These are phyloP conservation scores for Talaromyces pinophilus DNA, from an alignment of 2,329 filamentous ascomycete genomes.

Conservation along the genomic window DNA sequence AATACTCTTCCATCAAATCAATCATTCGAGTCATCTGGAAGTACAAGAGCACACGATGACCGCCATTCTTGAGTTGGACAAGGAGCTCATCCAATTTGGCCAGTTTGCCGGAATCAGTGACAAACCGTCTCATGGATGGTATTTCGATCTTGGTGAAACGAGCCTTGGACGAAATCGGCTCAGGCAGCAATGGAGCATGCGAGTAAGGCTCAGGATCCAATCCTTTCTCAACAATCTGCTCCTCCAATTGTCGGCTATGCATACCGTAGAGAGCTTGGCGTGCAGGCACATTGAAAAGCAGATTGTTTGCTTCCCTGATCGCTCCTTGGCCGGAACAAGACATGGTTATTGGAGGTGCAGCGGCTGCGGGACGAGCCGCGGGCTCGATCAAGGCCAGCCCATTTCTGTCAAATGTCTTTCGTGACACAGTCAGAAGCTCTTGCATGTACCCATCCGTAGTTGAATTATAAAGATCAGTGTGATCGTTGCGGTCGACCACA, in stretches of 20 bases:
- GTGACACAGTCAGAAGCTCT: constrained; percentile 77
- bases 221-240: constrained; percentile 71
- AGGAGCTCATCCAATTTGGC: constrained; percentile 86
- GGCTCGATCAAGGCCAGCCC: constrained; percentile 79
- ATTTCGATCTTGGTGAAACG: constrained; percentile 89
- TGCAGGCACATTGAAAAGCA: constrained; percentile 75
- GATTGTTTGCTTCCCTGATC: constrained; percentile 64
- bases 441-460: constrained; percentile 71
- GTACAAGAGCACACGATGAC: constrained; percentile 92
- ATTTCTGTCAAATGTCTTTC: constrained; percentile 63
- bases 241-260: constrained; percentile 64
- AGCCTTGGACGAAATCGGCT: constrained; percentile 76
- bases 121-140: constrained; percentile 95
- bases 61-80: constrained; percentile 84
- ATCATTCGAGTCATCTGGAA: constrained; percentile 99
- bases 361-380: constrained; percentile 73
- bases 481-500: constrained; percentile 70
- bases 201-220: constrained; percentile 58
- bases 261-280: constrained; percentile 73
- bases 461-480: constrained; percentile 66
- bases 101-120: constrained; percentile 95
- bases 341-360: constrained; percentile 83
- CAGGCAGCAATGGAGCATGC: constrained; percentile 72
- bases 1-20: constrained; percentile 97
- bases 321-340: constrained; percentile 69